A percentile compares a stretch with the other conserved stretches of the same genome.
phyloP scores from a whole-genome alignment of 305 asterid genomes.

The Andrographis paniculata region DNA sequence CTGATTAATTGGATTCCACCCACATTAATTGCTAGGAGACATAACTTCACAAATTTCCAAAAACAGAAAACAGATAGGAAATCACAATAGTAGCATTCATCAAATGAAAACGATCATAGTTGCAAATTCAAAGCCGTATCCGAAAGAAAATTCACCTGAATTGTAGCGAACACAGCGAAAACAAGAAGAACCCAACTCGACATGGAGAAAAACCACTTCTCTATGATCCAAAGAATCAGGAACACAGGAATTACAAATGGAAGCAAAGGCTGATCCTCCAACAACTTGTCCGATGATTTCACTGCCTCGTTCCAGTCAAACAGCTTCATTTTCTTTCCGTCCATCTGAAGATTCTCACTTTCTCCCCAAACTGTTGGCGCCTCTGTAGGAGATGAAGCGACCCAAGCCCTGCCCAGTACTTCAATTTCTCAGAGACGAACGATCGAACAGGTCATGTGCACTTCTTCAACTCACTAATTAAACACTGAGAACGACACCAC shows the following conservation, averaged over 20 bases:
- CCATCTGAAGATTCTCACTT: constrained; percentile 27
- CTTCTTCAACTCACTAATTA: constrained; percentile 9
- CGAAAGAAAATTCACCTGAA: constrained; percentile 46
- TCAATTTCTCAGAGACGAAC: constrained; percentile 10
- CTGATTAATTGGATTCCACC: too few relatives aligned
- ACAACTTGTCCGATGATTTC: constrained; percentile 44
- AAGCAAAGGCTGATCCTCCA: constrained; percentile 66
- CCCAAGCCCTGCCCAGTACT: neutral
- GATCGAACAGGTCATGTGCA: constrained; percentile 17
- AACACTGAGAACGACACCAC: neutral
- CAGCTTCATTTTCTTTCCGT: constrained; percentile 43
- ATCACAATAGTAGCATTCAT: neutral
- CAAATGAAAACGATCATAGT: neutral
- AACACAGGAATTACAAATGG: constrained; percentile 52
- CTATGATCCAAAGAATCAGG: constrained; percentile 65
- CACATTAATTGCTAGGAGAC: too few relatives aligned
- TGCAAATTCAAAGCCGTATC: neutral
- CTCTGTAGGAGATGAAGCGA: neutral
- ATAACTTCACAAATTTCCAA: too few relatives aligned
- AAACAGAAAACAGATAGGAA: neutral
- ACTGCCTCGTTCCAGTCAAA: constrained; percentile 39
- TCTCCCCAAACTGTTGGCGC: neutral
- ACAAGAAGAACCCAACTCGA: constrained; percentile 87
- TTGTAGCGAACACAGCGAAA: constrained; percentile 71
- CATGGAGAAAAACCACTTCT: constrained; percentile 76